Conservation (phyloP, 768 basidiomycete species). For the Naganishia vaughanmartiniae region DNA sequence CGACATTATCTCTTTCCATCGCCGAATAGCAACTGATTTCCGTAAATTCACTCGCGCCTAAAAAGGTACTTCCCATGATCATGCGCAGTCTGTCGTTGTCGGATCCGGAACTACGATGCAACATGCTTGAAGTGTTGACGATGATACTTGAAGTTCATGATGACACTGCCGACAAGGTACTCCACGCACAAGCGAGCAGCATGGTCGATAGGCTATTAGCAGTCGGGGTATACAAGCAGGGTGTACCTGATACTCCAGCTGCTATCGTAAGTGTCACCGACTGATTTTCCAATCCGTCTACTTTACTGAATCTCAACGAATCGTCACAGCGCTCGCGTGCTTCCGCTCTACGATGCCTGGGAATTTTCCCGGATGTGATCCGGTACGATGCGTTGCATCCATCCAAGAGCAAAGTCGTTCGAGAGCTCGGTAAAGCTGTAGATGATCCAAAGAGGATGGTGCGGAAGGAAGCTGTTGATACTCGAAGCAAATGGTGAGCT, state of each 20-base stretch:
- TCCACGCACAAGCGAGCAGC: constrained; percentile 69
- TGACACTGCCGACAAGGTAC: constrained; percentile 45
- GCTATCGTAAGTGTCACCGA: constrained; percentile 1
- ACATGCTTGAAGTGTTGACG: constrained; percentile 75
- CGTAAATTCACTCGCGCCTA: neutral
- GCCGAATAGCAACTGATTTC: neutral
- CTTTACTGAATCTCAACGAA: neutral
- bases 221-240: constrained; percentile 52
- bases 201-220: constrained; percentile 71
- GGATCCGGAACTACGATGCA: constrained; percentile 68
- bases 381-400: constrained; percentile 82
- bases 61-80: constrained; percentile 81
- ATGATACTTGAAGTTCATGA: constrained; percentile 64
- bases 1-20: neutral
- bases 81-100: constrained; percentile 78
- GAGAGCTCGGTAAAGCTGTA: constrained; percentile 68
- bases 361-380: constrained; percentile 68
- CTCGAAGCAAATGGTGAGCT: constrained; percentile 56
- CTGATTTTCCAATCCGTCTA: constrained; percentile 3
- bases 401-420: constrained; percentile 68
- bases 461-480: constrained; percentile 82
- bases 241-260: neutral
- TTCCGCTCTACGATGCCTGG: constrained; percentile 72
- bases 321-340: constrained; percentile 66
- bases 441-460: constrained; percentile 88